Base-by-base conservation (phyloP, 192 early-diverging fungal genomes). In the Podochytrium sp. region DNA sequence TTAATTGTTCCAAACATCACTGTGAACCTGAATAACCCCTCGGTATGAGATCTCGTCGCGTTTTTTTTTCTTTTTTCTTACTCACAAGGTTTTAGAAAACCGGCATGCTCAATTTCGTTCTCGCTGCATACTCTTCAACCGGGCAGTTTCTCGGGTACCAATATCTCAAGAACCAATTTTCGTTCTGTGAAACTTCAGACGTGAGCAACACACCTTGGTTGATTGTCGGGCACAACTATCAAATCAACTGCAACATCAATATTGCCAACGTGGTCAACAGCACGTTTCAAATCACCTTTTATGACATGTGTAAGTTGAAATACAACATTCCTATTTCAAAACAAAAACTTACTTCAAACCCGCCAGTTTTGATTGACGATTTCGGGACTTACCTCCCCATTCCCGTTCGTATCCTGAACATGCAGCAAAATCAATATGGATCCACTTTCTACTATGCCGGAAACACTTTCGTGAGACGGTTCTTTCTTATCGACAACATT, bases 91-190 rank as follows among this genome's bases (percentile, higher is more conserved):
- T 30, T 60, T 42, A 71, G 74, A 65, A 55, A 51, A 65, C 41
- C 3, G 39, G 33, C 6, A 16, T 41, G 20, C 50, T 85, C 3
- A 41, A 53, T n/a, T 77, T 84, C 61, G 77, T 83, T 0, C 68
- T 86, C 10, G 85, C 76, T 0, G 56, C 79, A 5, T 86, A 85
- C 50, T 43, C 74, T 20, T 25, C 85, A 29, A 81, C 82, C 30
- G 85, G 85, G 0, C 79, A 81, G 30, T 86, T 86, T 78, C 41
- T 84, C 18, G 85, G 85, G 0, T 81, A 65, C 34, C 77, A 85
- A 61, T 56, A 56, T 40, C 33, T 76, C 1, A 56, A 74, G 32
- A 77, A 66, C 63, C 67, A 73, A 51, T 61, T 73, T 52, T n/a
- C 60, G 38, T 76, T 70, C 42, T 76, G 75, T 47, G 18, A 55